Conservation (phyloP, 2,329 filamentous ascomycete species). For the Elsinoe perseae region DNA sequence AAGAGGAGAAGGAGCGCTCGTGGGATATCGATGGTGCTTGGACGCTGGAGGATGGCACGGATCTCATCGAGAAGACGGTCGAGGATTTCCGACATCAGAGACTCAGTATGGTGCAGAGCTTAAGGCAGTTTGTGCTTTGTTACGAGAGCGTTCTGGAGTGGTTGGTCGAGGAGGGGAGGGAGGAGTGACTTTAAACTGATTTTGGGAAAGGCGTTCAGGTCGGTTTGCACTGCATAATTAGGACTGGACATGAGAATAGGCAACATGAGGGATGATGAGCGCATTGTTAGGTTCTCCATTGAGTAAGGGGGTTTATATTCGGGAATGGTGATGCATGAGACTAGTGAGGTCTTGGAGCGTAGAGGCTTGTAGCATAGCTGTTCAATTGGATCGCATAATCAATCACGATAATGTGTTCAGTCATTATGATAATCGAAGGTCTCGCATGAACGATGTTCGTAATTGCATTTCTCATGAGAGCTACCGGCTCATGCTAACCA, state of each 20-base stretch:
- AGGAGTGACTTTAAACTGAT: too few relatives aligned
- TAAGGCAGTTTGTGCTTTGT: conserved; percentile 89
- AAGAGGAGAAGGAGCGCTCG: conserved; percentile 24
- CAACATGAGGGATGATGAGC: conserved; percentile 1
- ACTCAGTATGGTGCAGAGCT: conserved; percentile 91
- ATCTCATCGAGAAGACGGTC: conserved; percentile 79
- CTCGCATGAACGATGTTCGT: background rate
- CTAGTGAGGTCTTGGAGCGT: background rate
- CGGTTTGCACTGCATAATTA: too few relatives aligned
- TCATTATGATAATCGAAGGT: too few relatives aligned
- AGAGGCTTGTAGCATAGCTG: background rate
- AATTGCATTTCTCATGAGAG: conserved; percentile 1
- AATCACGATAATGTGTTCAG: too few relatives aligned
- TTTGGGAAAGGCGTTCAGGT: too few relatives aligned
- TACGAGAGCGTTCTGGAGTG: conserved; percentile 94
- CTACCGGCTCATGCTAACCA: background rate
- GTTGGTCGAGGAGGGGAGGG: conserved; percentile 46
- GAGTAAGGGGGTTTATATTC: background rate
- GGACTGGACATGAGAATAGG: background rate
- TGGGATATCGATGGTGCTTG: conserved; percentile 45
- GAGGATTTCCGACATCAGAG: conserved; percentile 84
- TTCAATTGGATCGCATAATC: background rate
- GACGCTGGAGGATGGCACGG: conserved; percentile 61
- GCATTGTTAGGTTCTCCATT: background rate
- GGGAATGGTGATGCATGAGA: background rate